Base-by-base conservation (phyloP, 2,329 filamentous ascomycete genomes). In the Clonostachys rhizophaga region DNA sequence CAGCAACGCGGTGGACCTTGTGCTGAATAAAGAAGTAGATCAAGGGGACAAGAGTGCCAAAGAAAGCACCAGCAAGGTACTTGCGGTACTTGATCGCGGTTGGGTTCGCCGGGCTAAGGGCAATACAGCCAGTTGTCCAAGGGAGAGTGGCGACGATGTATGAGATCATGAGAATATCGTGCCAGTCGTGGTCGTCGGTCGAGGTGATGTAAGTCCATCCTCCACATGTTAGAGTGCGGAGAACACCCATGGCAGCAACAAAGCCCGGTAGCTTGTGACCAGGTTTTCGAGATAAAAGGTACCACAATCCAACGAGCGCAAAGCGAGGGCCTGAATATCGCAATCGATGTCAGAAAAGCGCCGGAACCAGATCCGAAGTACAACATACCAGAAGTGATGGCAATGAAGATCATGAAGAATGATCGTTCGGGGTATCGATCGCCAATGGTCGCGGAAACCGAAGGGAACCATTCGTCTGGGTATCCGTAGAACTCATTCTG, bases 161-260 rank as follows among this genome's bases (percentile, higher is more conserved):
- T 13, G 91, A 95, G 57, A 99, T 96, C 94, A 99, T 99, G 66
- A 99, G 92, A 52, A 97, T 92, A 62, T 99, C 94, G 66, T 99
- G 94, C 91, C 91, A 97, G 68, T 95, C 84, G 67, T 99, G 94
- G 65, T 97, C 90, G 64, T 99, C 94, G 40, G 94, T 99, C 52
- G 94, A 97, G 24, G 94, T 99, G 51, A 99, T 84, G 67, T 97
- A 99, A 46, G 94, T 96, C 92, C 94, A 99, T 49, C 94, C 94
- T 57, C 92, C 94, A 62, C 94, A 99, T 5, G 91, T 96, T 49
- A 97, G 71, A 10, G 92, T 96, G 58, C 94, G 84, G 61, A 97
- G 86, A 45, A 96, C 55, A 47, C 94, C 94, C 57, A 89, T 84
- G 39, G 79, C 78, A 42, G 86, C 86, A 51, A 97, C 78, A 52